phyloP scores from a whole-genome alignment of 148 eudicot species.

The Fagopyrum esculentum region DNA sequence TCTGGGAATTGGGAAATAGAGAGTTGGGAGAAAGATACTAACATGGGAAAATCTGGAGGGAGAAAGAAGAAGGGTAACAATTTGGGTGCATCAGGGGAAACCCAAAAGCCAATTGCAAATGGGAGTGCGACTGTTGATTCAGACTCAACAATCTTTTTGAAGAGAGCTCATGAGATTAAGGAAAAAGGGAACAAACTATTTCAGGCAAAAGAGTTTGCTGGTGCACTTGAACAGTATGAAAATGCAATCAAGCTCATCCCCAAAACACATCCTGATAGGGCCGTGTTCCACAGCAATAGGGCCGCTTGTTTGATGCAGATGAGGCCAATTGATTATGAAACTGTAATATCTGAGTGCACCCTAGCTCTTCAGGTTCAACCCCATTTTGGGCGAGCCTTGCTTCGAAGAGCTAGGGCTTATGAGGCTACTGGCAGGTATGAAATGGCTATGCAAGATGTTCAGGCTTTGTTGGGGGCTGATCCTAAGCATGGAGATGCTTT shows the following conservation, averaged over 20 bases:
- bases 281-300: slow-evolving; percentile 81
- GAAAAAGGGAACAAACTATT: slow-evolving; percentile 78
- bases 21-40: background rate
- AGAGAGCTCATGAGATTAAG: slow-evolving; percentile 83
- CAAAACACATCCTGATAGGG: slow-evolving; percentile 69
- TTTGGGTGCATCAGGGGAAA: slow-evolving; percentile 17
- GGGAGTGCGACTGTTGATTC: slow-evolving; percentile 42
- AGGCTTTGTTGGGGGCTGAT: slow-evolving; percentile 46
- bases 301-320: slow-evolving; percentile 98
- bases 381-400: slow-evolving; percentile 58
- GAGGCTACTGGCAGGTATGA: slow-evolving; percentile 84
- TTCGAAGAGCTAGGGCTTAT: slow-evolving; percentile 73
- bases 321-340: slow-evolving; percentile 80
- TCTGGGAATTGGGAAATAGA: background rate
- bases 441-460: slow-evolving; percentile 70
- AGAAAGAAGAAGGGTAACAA: slow-evolving; percentile 60
- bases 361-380: slow-evolving; percentile 85
- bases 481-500: slow-evolving; percentile 73
- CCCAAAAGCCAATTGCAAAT: slow-evolving; percentile 18
- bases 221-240: slow-evolving; percentile 78
- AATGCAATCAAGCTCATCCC: slow-evolving; percentile 80
- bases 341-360: slow-evolving; percentile 69
- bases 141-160: slow-evolving; percentile 61
- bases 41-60: slow-evolving; percentile 93
- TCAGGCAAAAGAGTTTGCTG: slow-evolving; percentile 62